A percentile compares a stretch with the other conserved stretches of the same genome.
These are phyloP conservation scores for Pythium aristosporum DNA, from an alignment of 352 stramenopile species.

Conservation along the genomic window DNA sequence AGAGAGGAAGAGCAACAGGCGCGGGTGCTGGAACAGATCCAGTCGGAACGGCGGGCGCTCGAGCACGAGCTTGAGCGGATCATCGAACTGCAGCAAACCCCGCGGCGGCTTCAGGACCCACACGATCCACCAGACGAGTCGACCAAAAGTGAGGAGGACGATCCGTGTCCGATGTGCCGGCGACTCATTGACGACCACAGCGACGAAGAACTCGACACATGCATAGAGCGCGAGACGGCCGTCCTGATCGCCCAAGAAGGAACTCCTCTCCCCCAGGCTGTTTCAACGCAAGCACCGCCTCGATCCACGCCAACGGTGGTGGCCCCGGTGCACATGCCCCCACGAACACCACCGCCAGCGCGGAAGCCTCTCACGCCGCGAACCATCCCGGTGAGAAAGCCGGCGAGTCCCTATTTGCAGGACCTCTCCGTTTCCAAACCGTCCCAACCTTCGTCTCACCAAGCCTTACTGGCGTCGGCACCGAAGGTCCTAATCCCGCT, in stretches of 20 bases:
- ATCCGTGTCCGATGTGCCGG: constrained; percentile 53
- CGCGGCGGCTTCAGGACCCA: background rate
- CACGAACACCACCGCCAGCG: constrained; percentile 6
- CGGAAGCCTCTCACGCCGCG: constrained; percentile 11
- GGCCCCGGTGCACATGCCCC: background rate
- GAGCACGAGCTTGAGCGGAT: constrained; percentile 41
- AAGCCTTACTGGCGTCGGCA: background rate
- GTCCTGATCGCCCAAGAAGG: background rate
- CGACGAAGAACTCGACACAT: constrained; percentile 52
- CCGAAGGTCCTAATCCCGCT: background rate
- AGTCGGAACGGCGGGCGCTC: constrained; percentile 36
- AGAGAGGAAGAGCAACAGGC: constrained; percentile 6
- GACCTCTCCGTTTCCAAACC: constrained; percentile 7
- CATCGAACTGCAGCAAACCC: constrained; percentile 18
- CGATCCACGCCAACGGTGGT: background rate
- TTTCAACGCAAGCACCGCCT: background rate
- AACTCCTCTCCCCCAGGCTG: background rate
- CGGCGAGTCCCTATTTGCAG: constrained; percentile 22
- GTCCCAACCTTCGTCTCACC: background rate
- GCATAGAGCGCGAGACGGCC: constrained; percentile 52
- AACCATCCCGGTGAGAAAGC: constrained; percentile 1
- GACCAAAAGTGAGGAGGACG: constrained; percentile 23
- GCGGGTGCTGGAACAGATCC: constrained; percentile 18
- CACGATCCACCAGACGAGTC: background rate
- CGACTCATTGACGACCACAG: constrained; percentile 57